Conservation (phyloP, 2,329 filamentous ascomycete genomes). For the Aspergillus niger region DNA sequence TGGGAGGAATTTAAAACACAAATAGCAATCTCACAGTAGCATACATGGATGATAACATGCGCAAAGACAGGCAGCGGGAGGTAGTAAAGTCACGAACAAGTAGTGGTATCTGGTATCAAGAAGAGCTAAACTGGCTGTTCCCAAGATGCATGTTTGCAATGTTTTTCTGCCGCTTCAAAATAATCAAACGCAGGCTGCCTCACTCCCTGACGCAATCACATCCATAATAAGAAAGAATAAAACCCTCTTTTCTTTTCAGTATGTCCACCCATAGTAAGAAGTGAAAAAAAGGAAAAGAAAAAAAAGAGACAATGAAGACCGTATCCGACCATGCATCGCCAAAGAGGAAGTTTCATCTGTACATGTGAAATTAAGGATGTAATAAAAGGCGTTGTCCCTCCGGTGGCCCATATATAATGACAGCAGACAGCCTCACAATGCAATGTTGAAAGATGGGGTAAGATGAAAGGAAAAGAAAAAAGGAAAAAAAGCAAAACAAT, state of each 20-base stretch:
- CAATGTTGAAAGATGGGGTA: conserved; percentile 21
- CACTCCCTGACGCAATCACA: not conserved
- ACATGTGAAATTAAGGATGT: conserved; percentile 8
- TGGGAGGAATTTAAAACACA: not conserved
- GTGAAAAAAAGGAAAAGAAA: not conserved
- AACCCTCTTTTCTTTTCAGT: not conserved
- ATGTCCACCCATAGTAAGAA: conserved; percentile 1
- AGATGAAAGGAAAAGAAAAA: conserved; percentile 20
- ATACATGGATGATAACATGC: not conserved
- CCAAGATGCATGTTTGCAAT: conserved; percentile 5
- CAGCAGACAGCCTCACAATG: conserved; percentile 36
- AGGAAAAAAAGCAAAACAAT: conserved; percentile 27
- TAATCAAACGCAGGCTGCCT: not conserved
- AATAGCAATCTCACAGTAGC: not conserved
- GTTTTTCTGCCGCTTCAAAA: conserved; percentile 2
- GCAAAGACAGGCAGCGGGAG: too few relatives aligned
- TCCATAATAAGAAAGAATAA: too few relatives aligned
- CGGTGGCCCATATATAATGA: conserved; percentile 22
- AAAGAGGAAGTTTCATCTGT: conserved; percentile 10
- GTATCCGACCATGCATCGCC: conserved; percentile 3
- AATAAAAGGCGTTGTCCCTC: conserved; percentile 4
- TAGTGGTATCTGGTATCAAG: conserved; percentile 11
- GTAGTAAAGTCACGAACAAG: not conserved
- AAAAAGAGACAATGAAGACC: not conserved
- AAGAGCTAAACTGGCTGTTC: conserved; percentile 8